A percentile compares a stretch with the other conserved stretches of the same genome.
These are phyloP conservation scores for Cladosporium sp. DNA, from an alignment of 2,329 filamentous ascomycete genomes.

Conservation along the genomic window DNA sequence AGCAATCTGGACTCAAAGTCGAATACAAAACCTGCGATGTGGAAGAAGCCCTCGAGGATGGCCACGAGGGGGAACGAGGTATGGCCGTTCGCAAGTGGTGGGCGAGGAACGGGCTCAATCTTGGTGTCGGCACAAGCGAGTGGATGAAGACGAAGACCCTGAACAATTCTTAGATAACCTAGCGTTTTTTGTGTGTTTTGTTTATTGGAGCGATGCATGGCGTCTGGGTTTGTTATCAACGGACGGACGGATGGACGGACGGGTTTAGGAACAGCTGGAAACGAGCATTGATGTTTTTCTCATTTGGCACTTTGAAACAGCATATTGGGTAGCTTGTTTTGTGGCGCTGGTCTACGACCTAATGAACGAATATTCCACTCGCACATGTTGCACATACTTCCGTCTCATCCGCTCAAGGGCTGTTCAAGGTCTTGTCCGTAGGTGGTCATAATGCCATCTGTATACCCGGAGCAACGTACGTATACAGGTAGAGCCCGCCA, in stretches of 20 bases:
- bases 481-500: background rate
- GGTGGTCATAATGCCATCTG: background rate
- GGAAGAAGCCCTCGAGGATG: conserved; percentile 90
- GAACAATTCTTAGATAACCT: conserved; percentile 8
- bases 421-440: background rate
- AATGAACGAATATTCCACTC: background rate
- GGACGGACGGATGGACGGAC: background rate
- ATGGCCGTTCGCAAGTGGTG: conserved; percentile 81
- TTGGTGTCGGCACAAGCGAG: conserved; percentile 80
- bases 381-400: background rate
- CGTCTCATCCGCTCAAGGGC: background rate
- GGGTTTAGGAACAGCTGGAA: background rate
- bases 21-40: conserved; percentile 96
- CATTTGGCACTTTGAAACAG: background rate
- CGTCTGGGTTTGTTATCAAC: background rate
- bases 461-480: too few species aligned
- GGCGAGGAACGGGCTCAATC: conserved; percentile 78
- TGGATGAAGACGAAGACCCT: conserved; percentile 84
- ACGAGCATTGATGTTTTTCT: background rate
- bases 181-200: background rate
- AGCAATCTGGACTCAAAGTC: conserved; percentile 71
- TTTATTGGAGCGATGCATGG: conserved; percentile 1
- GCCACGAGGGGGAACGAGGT: conserved; percentile 68
- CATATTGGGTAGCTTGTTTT: background rate
- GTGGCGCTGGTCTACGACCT: conserved; percentile 4